Evolutionary conservation across 495 filamentous ascomycete genomes (phyloP).

Genomic region (Astrothelium macrocarpum): DNA sequence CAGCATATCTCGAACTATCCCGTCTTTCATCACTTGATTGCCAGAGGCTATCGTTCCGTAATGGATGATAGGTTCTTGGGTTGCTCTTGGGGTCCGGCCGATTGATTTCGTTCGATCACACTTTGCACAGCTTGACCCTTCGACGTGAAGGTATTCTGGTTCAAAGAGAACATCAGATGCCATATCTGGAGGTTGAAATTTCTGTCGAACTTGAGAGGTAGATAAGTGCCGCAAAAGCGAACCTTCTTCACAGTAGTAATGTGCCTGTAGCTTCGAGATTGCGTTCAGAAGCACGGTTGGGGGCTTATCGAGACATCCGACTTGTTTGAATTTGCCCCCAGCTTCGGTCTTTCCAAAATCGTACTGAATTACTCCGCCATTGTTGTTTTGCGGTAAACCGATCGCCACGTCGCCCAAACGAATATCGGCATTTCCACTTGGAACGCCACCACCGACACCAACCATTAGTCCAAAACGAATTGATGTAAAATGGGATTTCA

Average conservation of each 20-base stretch:
- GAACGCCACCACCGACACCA: slow-evolving; percentile 11
- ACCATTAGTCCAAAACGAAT: slow-evolving; percentile 8
- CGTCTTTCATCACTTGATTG: slow-evolving; percentile 29
- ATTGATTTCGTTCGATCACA: slow-evolving; percentile 5
- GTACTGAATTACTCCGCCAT: slow-evolving; percentile 15
- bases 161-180: slow-evolving; percentile 10
- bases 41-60: slow-evolving; percentile 34
- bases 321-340: slow-evolving; percentile 3
- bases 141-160: slow-evolving; percentile 9
- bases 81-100: neutral
- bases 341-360: slow-evolving; percentile 16
- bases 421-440: slow-evolving; percentile 9
- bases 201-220: neutral
- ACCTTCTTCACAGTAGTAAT: neutral
- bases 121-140: neutral
- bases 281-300: slow-evolving; percentile 9
- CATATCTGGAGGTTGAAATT: neutral
- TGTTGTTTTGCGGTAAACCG: slow-evolving; percentile 1
- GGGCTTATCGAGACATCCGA: slow-evolving; percentile 4
- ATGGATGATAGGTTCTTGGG: slow-evolving; percentile 21
- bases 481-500: slow-evolving; percentile 16
- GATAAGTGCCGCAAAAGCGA: slow-evolving; percentile 4
- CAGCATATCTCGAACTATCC: slow-evolving; percentile 9
- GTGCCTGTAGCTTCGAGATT: slow-evolving; percentile 3
- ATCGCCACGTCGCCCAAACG: slow-evolving; percentile 12